Evolutionary conservation across 2,329 filamentous ascomycete species (phyloP).

Genomic region (Blastomyces percursus): DNA sequence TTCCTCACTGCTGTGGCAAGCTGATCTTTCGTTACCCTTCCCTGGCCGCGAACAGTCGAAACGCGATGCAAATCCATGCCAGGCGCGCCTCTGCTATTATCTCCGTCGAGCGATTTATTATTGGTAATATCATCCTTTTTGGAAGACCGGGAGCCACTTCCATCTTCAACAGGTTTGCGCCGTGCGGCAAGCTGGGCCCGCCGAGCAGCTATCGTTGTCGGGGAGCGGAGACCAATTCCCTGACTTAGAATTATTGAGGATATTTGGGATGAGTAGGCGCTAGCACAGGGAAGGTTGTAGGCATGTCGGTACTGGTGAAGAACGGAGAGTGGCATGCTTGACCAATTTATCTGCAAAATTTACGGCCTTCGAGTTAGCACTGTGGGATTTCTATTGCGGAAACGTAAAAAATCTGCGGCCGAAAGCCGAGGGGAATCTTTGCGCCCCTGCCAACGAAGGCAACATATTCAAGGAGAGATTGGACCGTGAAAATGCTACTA

Average conservation of each 20-base stretch:
- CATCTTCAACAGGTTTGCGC: neutral
- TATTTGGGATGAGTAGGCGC: constrained; percentile 35
- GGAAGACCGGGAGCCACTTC: neutral
- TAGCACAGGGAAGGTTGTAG: constrained; percentile 36
- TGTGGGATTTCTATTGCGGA: neutral
- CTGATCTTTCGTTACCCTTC: constrained; percentile 32
- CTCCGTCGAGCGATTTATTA: neutral
- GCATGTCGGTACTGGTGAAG: constrained; percentile 40
- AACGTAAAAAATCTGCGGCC: neutral
- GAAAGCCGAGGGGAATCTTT: neutral
- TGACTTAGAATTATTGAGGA: constrained; percentile 38
- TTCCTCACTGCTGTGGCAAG: constrained; percentile 36
- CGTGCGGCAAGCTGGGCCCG: constrained; percentile 18
- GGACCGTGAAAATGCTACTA: constrained; percentile 7
- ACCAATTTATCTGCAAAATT: constrained; percentile 32
- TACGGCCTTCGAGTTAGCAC: neutral
- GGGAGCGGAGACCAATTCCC: constrained; percentile 35
- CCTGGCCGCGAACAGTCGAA: constrained; percentile 19
- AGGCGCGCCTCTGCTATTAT: neutral
- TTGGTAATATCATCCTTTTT: constrained; percentile 2
- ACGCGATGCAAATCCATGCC: constrained; percentile 1
- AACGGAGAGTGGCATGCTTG: constrained; percentile 33
- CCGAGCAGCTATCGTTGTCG: constrained; percentile 34
- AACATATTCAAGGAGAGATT: constrained; percentile 5
- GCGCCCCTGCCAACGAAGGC: neutral